A percentile compares a stretch with the other conserved stretches of the same genome.
phyloP scores from a whole-genome alignment of 768 basidiomycete species.

The Boletus coccyginus region DNA sequence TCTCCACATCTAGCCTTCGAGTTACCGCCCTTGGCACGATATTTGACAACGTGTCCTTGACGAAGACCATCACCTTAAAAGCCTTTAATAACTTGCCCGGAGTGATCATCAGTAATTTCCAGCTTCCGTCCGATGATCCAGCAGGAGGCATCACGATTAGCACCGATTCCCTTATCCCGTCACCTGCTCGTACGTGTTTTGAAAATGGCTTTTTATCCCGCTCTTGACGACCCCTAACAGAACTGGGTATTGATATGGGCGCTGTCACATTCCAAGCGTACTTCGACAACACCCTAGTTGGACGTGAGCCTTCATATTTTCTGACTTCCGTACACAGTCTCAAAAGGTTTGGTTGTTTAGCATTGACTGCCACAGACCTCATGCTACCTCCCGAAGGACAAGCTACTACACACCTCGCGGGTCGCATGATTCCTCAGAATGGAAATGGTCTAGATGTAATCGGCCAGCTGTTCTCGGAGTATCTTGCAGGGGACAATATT shows the following conservation, averaged over 20 bases:
- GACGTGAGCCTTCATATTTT: slow-evolving; percentile 45
- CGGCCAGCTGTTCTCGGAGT: slow-evolving; percentile 64
- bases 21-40: slow-evolving; percentile 65
- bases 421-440: slow-evolving; percentile 61
- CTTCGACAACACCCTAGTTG: slow-evolving; percentile 54
- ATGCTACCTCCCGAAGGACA: slow-evolving; percentile 47
- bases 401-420: slow-evolving; percentile 54
- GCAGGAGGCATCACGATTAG: slow-evolving; percentile 70
- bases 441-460: slow-evolving; percentile 51
- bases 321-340: neutral
- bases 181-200: slow-evolving; percentile 55
- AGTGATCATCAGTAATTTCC: slow-evolving; percentile 68
- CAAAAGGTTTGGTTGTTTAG: slow-evolving; percentile 32
- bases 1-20: slow-evolving; percentile 61
- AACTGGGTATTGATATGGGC: slow-evolving; percentile 69
- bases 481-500: slow-evolving; percentile 60
- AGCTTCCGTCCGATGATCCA: slow-evolving; percentile 64
- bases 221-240: slow-evolving; percentile 33
- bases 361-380: slow-evolving; percentile 49
- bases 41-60: slow-evolving; percentile 62
- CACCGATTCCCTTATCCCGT: slow-evolving; percentile 64
- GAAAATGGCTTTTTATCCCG: neutral
- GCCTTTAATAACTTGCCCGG: slow-evolving; percentile 72
- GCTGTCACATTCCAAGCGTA: slow-evolving; percentile 60
- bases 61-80: slow-evolving; percentile 59